Base-by-base conservation (phyloP, 176 grass and related monocot genomes). In the Eragrostis curvula region DNA sequence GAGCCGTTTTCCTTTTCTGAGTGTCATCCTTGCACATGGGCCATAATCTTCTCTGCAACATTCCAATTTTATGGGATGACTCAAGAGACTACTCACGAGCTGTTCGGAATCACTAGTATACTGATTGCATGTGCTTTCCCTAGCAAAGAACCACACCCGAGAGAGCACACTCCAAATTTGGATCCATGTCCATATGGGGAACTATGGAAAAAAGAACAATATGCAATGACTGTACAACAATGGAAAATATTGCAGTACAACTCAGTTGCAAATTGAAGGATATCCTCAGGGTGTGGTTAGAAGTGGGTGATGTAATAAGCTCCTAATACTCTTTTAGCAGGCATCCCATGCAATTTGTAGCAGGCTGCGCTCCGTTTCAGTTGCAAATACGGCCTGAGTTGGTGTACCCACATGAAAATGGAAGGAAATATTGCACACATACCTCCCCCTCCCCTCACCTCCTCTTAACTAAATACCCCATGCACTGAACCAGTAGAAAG, bases 211-310 rank as follows among this genome's bases (percentile, higher is more conserved):
- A 75, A 58, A 42, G 20, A 43, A 13, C 25, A 16, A n/a, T 18
- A 28, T 71, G 2, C 13, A 24, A 56, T 39, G 55, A 36, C 25
- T 29, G 57, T 59, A 24, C 52, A 58, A 10, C n/a, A n/a, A n/a
- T n/a, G 36, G 36, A 60, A 60, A 59, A 75, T 13, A 5, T 8
- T 75, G 3, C 5, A 20, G 5, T 51, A 53, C 2, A 57, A 57
- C 51, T 57, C 72, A 40, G 23, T 55, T 75, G 72, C 49, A 52
- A 57, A 75, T 30, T 75, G 20, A 57, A 57, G 20, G 51, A 39
- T 56, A 55, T 53, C 5, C 5, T 4, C 47, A 32, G 47, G 48
- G 9, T 55, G 29, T 55, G 29, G 28, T 36, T 36, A 36, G 2
- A 36, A 36, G 32, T 36, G 32, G 32, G 32, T 36, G 32, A 36